A percentile compares a stretch with the other conserved stretches of the same genome.
These are phyloP conservation scores for Phytopythium montanum DNA, from an alignment of 352 stramenopile genomes.

Conservation along the genomic window DNA sequence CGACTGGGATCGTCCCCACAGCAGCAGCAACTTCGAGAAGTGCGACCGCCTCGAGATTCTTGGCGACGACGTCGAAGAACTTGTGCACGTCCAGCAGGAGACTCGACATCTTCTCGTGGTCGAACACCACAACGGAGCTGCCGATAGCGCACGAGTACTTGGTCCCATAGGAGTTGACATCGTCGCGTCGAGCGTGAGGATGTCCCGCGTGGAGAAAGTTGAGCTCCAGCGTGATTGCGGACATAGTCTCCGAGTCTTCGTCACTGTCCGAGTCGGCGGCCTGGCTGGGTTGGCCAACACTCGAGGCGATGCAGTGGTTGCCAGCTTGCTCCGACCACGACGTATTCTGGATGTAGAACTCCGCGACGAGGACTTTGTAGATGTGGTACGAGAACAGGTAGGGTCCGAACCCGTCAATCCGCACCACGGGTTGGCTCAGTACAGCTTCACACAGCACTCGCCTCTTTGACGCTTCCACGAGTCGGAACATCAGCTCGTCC, in stretches of 20 bases:
- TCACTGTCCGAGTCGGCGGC: slow-evolving; percentile 5
- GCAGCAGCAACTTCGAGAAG: background rate
- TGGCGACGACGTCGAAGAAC: slow-evolving; percentile 55
- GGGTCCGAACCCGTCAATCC: slow-evolving; percentile 70
- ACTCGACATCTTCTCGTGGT: slow-evolving; percentile 65
- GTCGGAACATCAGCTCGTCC: slow-evolving; percentile 59
- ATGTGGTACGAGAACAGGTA: slow-evolving; percentile 79
- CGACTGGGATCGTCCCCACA: background rate
- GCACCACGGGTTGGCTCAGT: slow-evolving; percentile 41
- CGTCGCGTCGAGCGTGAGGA: slow-evolving; percentile 40
- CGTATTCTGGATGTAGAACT: slow-evolving; percentile 82
- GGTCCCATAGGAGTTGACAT: slow-evolving; percentile 62
- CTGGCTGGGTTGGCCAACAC: slow-evolving; percentile 27
- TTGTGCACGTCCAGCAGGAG: slow-evolving; percentile 61
- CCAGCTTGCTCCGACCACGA: slow-evolving; percentile 23
- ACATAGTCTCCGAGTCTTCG: slow-evolving; percentile 6
- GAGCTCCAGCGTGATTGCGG: slow-evolving; percentile 52
- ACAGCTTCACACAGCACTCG: slow-evolving; percentile 55
- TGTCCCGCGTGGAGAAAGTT: slow-evolving; percentile 68
- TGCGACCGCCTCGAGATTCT: slow-evolving; percentile 25
- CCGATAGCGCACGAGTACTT: slow-evolving; percentile 67
- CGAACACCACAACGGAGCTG: slow-evolving; percentile 67
- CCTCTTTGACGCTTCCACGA: slow-evolving; percentile 67
- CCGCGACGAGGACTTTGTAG: slow-evolving; percentile 57
- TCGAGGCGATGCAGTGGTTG: slow-evolving; percentile 78